Conservation (phyloP, 2,329 filamentous ascomycete genomes). For the Alternaria viburni region DNA sequence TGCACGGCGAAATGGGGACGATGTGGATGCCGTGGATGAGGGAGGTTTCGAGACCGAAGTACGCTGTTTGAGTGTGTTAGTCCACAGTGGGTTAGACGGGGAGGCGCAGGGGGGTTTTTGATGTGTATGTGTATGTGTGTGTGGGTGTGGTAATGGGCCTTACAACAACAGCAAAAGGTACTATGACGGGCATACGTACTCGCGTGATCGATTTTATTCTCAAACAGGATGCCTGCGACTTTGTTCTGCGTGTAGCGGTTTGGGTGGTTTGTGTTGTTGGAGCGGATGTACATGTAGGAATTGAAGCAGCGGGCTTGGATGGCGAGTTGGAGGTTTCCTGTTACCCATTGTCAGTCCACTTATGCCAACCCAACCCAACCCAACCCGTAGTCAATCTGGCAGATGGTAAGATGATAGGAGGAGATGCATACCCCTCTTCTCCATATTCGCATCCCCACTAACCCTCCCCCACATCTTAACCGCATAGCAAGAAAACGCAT, state of each 20-base stretch:
- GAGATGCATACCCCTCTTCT: constrained; percentile 61
- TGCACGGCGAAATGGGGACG: constrained; percentile 75
- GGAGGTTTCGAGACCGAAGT: constrained; percentile 72
- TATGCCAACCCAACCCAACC: too few relatives aligned
- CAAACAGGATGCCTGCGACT: constrained; percentile 74
- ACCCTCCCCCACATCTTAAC: constrained; percentile 93
- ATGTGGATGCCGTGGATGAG: constrained; percentile 82
- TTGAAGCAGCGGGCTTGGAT: constrained; percentile 76
- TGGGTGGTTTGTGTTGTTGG: constrained; percentile 74
- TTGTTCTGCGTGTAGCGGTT: constrained; percentile 81
- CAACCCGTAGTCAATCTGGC: too few relatives aligned
- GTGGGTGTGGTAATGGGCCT: not conserved
- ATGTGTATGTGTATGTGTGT: not conserved
- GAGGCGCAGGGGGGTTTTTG: too few relatives aligned
- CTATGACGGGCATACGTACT: constrained; percentile 74
- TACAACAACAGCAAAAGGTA: constrained; percentile 50
- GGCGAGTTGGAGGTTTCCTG: constrained; percentile 80
- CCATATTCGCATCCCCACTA: constrained; percentile 77
- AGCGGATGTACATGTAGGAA: constrained; percentile 81
- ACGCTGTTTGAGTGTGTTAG: constrained; percentile 54
- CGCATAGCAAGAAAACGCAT: constrained; percentile 84
- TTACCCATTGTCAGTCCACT: not conserved
- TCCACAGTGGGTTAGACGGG: too few relatives aligned
- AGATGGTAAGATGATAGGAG: too few relatives aligned
- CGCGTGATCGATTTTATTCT: constrained; percentile 93